phyloP scores from a whole-genome alignment of 345 rosid species.

The Brassica juncea region DNA sequence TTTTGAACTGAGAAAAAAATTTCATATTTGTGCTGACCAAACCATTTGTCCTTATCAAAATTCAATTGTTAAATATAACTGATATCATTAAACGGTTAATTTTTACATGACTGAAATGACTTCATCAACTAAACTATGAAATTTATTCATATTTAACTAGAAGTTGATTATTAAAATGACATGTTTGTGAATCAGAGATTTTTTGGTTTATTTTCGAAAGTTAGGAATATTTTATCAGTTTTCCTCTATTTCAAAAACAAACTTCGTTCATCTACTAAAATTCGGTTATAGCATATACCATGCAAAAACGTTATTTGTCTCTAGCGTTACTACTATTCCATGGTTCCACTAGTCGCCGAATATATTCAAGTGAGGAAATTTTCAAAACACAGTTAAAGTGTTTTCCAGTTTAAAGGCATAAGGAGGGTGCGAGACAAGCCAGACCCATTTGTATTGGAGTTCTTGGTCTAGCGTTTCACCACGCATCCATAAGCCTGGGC shows the following conservation, averaged over 20 bases:
- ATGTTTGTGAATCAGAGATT: too few relatives aligned
- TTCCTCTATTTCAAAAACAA: neutral
- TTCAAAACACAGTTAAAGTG: neutral
- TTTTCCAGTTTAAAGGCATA: neutral
- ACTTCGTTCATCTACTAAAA: neutral
- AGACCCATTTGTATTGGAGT: neutral
- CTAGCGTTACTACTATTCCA: neutral
- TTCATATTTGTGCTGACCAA: too few relatives aligned
- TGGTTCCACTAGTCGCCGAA: neutral
- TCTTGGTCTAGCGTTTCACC: slow-evolving; percentile 10
- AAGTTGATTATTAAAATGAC: too few relatives aligned
- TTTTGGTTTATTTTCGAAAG: too few relatives aligned
- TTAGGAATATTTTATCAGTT: too few relatives aligned
- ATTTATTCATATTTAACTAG: too few relatives aligned
- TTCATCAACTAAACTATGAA: too few relatives aligned
- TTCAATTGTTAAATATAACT: too few relatives aligned
- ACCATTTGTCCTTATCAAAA: too few relatives aligned
- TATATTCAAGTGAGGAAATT: slow-evolving; percentile 5
- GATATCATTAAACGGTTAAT: too few relatives aligned
- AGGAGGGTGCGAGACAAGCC: neutral
- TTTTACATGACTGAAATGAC: too few relatives aligned
- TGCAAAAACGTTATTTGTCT: neutral
- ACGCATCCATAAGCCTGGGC: slow-evolving; percentile 1
- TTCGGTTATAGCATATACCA: neutral
- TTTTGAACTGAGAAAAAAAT: too few relatives aligned